Conservation (phyloP, 495 filamentous ascomycete species). For the Annulohypoxylon moriforme region DNA sequence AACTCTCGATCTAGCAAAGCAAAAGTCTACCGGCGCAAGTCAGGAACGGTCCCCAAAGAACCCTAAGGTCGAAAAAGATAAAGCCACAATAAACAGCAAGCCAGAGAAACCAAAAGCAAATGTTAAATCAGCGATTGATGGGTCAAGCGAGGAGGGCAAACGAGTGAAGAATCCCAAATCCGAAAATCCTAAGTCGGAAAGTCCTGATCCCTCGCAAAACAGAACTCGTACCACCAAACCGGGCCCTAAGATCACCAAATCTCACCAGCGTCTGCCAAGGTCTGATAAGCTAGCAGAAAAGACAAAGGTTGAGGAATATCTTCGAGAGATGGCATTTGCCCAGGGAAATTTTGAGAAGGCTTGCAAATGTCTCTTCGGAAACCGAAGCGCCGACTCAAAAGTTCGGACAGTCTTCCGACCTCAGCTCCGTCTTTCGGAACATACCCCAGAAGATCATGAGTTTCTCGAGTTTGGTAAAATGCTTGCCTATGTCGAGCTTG, state of each 20-base stretch:
- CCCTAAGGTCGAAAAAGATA: slow-evolving; percentile 4
- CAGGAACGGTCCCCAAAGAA: slow-evolving; percentile 14
- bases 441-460: slow-evolving; percentile 26
- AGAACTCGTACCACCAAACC: slow-evolving; percentile 10
- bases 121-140: background rate
- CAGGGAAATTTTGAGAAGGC: slow-evolving; percentile 26
- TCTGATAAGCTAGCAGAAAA: slow-evolving; percentile 18
- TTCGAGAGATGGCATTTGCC: slow-evolving; percentile 29
- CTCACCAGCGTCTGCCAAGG: slow-evolving; percentile 15
- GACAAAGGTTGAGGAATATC: slow-evolving; percentile 23
- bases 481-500: slow-evolving; percentile 28
- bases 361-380: slow-evolving; percentile 22
- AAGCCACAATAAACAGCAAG: background rate
- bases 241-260: slow-evolving; percentile 20
- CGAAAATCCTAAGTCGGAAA: slow-evolving; percentile 18
- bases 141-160: background rate
- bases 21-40: background rate
- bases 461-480: slow-evolving; percentile 25
- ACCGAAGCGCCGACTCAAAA: slow-evolving; percentile 29
- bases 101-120: background rate
- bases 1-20: slow-evolving; percentile 11
- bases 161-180: no score
- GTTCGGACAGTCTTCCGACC: slow-evolving; percentile 25
- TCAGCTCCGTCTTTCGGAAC: slow-evolving; percentile 15
- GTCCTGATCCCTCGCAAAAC: background rate